Evolutionary conservation across 208 protist genomes (phyloP).

Genomic region (Porcisia hertigi): DNA sequence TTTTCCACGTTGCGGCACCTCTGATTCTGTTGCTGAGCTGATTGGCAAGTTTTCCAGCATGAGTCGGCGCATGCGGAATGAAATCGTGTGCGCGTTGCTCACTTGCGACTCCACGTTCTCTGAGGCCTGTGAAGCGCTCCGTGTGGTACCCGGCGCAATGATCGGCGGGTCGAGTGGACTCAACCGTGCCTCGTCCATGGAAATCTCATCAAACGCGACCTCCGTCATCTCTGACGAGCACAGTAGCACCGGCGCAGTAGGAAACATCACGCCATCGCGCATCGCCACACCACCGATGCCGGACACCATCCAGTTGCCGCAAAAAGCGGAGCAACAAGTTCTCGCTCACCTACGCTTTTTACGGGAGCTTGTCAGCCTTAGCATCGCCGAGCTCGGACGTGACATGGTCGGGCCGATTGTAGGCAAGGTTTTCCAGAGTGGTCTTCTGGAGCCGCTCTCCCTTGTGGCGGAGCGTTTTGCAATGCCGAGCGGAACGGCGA

Average conservation of each 20-base stretch:
- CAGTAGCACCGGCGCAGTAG: not conserved
- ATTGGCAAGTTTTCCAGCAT: constrained; percentile 34
- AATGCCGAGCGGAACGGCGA: constrained; percentile 42
- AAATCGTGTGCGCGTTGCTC: constrained; percentile 58
- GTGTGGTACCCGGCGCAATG: constrained; percentile 16
- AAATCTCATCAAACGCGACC: constrained; percentile 22
- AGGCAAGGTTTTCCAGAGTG: constrained; percentile 56
- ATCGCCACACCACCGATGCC: constrained; percentile 5
- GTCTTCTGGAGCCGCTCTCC: constrained; percentile 67
- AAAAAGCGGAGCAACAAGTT: constrained; percentile 61
- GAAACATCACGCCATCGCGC: constrained; percentile 8
- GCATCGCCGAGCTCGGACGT: constrained; percentile 54
- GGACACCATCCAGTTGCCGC: not conserved
- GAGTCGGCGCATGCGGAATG: constrained; percentile 67
- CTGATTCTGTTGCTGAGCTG: constrained; percentile 14
- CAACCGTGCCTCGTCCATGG: constrained; percentile 12
- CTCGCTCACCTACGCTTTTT: constrained; percentile 76
- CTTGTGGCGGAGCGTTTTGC: constrained; percentile 73
- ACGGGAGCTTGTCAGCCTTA: constrained; percentile 54
- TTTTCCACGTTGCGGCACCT: constrained; percentile 22
- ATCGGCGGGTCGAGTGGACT: constrained; percentile 12
- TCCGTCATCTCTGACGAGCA: constrained; percentile 15
- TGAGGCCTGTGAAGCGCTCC: constrained; percentile 59
- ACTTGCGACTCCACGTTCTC: constrained; percentile 47
- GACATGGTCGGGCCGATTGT: constrained; percentile 68